phyloP scores from a whole-genome alignment of 1,284 basidiomycete species.

The Trametes polyzona region DNA sequence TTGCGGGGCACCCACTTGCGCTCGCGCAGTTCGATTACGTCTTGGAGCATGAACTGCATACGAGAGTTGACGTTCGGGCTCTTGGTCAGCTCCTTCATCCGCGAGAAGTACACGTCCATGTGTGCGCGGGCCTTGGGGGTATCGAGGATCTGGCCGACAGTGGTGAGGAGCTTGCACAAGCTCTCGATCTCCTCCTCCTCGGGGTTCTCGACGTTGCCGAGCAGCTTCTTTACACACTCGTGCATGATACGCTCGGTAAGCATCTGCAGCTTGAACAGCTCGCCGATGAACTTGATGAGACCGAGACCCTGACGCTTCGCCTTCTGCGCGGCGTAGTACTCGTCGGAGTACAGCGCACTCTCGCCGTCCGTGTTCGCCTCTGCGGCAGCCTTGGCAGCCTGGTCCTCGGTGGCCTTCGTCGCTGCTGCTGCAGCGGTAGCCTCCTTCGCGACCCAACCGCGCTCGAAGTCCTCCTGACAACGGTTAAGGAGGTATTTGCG shows the following conservation, averaged over 20 bases:
- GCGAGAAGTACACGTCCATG: constrained; percentile 91
- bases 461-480: constrained; percentile 51
- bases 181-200: constrained; percentile 98
- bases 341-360: constrained; percentile 86
- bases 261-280: constrained; percentile 92
- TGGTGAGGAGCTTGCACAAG: constrained; percentile 88
- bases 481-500: constrained; percentile 67
- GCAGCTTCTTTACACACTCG: constrained; percentile 91
- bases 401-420: constrained; percentile 51
- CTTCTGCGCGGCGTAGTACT: constrained; percentile 92
- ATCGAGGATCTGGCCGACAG: constrained; percentile 85
- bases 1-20: too few species aligned
- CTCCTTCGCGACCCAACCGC: constrained; percentile 46
- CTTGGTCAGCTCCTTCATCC: constrained; percentile 83
- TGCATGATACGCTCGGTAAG: constrained; percentile 62
- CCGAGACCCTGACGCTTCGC: constrained; percentile 96
- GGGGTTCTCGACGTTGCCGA: constrained; percentile 89
- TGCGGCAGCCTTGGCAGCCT: constrained; percentile 63
- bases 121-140: constrained; percentile 77
- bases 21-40: too few species aligned
- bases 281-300: constrained; percentile 96
- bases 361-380: constrained; percentile 50
- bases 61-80: too few species aligned
- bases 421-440: constrained; percentile 56
- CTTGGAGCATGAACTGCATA: too few species aligned